A percentile compares a stretch with the other conserved stretches of the same genome.
phyloP scores from a whole-genome alignment of 192 early-diverging fungal species.

The Kickxella alabastrina region DNA sequence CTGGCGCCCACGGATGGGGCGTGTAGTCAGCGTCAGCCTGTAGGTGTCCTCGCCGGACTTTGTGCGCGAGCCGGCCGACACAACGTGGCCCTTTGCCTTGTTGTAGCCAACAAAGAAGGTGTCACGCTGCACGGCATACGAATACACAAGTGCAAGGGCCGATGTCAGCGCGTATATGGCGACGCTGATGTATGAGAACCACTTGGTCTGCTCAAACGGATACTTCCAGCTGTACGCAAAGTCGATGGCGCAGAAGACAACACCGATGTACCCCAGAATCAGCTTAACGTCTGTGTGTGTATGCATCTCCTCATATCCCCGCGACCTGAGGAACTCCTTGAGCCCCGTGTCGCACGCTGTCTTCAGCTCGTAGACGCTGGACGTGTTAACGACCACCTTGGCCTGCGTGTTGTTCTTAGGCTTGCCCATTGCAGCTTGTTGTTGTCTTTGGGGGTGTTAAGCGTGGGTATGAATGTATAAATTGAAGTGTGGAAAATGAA shows the following conservation, averaged over 20 bases:
- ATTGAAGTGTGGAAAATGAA: neutral
- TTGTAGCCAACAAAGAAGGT: constrained; percentile 65
- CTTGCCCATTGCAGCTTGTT: neutral
- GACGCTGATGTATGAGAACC: constrained; percentile 59
- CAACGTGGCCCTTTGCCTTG: constrained; percentile 53
- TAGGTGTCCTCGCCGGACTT: constrained; percentile 55
- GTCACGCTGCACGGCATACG: constrained; percentile 61
- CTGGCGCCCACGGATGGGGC: constrained; percentile 50
- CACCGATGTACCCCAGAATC: constrained; percentile 72
- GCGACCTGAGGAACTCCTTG: constrained; percentile 41
- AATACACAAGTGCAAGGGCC: constrained; percentile 54
- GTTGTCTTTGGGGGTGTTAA: neutral
- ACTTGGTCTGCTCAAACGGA: constrained; percentile 61
- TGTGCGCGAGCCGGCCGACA: constrained; percentile 54
- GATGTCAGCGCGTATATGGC: constrained; percentile 50
- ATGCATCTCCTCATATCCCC: constrained; percentile 66
- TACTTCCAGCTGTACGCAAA: constrained; percentile 67
- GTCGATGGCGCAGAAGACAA: constrained; percentile 67
- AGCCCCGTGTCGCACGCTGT: constrained; percentile 64
- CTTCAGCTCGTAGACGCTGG: constrained; percentile 56
- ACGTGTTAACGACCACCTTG: constrained; percentile 48
- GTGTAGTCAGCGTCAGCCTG: constrained; percentile 53
- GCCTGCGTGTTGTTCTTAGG: neutral
- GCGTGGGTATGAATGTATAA: neutral
- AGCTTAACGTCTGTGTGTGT: constrained; percentile 80